Evolutionary conservation across 805 yeast species (phyloP).

Genomic region (Saturnispora sekii): DNA sequence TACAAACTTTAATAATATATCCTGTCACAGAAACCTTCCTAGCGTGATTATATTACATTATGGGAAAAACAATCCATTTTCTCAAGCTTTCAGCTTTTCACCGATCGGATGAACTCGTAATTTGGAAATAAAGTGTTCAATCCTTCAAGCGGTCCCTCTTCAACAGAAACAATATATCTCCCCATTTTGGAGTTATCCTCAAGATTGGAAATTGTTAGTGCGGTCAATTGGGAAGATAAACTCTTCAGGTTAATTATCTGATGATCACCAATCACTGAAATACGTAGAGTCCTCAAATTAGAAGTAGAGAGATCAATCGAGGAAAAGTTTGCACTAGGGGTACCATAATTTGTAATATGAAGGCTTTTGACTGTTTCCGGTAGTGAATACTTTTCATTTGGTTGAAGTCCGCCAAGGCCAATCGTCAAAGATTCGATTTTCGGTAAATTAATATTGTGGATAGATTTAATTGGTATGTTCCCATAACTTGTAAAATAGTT

Average conservation of each 20-base stretch:
- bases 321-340: not conserved
- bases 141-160: too few species aligned
- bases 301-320: not conserved
- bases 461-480: not conserved
- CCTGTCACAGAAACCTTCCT: too few species aligned
- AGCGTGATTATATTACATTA: too few species aligned
- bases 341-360: conserved; percentile 1
- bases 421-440: not conserved
- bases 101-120: not conserved
- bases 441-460: not conserved
- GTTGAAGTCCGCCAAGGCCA: not conserved
- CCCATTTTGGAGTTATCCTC: not conserved
- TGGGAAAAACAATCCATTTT: not conserved
- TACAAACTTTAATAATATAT: too few species aligned
- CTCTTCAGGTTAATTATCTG: not conserved
- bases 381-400: not conserved
- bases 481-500: not conserved
- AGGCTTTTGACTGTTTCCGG: not conserved
- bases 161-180: too few species aligned
- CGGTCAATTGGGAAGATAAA: not conserved
- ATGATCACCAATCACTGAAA: not conserved
- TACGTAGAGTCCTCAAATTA: not conserved
- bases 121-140: not conserved
- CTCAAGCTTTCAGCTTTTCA: too few species aligned
- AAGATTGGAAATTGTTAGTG: not conserved